Base-by-base conservation (phyloP, 23 red algal genomes). In the Gracilaria gracilis region DNA sequence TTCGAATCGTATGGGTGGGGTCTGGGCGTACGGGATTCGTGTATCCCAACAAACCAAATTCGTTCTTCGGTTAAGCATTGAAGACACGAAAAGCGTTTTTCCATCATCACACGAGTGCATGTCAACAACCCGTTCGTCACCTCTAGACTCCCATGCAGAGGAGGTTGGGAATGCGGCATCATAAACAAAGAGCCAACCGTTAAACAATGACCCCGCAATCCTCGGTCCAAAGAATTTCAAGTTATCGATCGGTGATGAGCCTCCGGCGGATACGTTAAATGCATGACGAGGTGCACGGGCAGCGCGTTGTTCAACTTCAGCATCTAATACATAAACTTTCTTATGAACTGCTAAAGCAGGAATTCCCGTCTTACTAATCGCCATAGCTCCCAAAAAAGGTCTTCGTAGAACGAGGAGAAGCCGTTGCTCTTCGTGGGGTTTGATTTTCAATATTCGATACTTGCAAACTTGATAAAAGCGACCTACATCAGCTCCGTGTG, bases 41-140 rank as follows among this genome's bases (percentile, higher is more conserved):
- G 72, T 77, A 77, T 77, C 72, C 72, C 72, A 77, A 20, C 72
- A 77, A 29, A 77, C 40, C 39, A 77, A 77, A 31, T 77, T 77
- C 72, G 23, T 24, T 31, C 12, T 20, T 12, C 5, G 23, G 25
- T 77, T 77, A 19, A 77, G 72, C 72, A 77, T 77, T 77, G 72
- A 77, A 20, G 72, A 77, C 23, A 51, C 46, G 42, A 49, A 77
- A 46, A 77, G 1, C 23, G 46, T 51, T 35, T 50, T 77, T 31
- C 72, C 72, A 51, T 31, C 42, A 20, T 77, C 72, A 31, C 72
- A 77, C 9, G 72, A 77, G 11, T 77, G 38, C 20, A 77, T 48
- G 42, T 77, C 72, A 49, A 51, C 72, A 51, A 77, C 72, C 27
- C 72, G 38, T 9, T 34, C 50, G 29, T n/a, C 27, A 13, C 42